Evolutionary conservation across 352 stramenopile species (phyloP).

Genomic region (Pythium periplocum): DNA sequence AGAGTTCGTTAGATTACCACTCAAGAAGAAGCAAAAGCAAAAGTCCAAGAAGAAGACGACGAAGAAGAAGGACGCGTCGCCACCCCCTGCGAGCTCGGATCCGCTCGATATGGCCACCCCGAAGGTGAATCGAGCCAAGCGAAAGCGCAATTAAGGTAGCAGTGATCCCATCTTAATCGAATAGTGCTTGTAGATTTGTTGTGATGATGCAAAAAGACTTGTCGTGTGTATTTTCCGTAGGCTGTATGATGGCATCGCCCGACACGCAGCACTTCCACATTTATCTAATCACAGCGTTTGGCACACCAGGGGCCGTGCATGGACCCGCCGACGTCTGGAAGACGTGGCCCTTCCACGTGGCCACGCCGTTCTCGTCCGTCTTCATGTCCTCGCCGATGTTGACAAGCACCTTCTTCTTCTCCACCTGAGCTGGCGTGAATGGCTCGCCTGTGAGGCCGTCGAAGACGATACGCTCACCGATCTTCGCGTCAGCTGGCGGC

Average conservation of each 20-base stretch:
- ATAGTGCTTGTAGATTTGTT: no score
- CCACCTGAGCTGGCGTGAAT: constrained; percentile 74
- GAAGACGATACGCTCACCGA: constrained; percentile 75
- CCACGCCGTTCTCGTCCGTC: constrained; percentile 68
- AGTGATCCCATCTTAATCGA: not conserved
- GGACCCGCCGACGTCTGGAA: constrained; percentile 70
- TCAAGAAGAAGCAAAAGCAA: constrained; percentile 41
- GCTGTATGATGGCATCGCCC: no score
- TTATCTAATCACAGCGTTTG: constrained; percentile 80
- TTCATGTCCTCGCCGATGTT: constrained; percentile 76
- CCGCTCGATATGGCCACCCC: constrained; percentile 16
- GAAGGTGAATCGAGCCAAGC: constrained; percentile 14
- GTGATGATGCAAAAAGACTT: no score
- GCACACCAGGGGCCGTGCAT: constrained; percentile 56
- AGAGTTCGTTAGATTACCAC: constrained; percentile 29
- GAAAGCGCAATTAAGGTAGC: constrained; percentile 18
- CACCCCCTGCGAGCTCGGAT: not conserved
- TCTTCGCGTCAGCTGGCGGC: constrained; percentile 60
- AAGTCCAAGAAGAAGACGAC: constrained; percentile 26
- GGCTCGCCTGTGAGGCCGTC: constrained; percentile 62
- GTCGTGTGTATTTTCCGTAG: no score
- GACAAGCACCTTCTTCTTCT: constrained; percentile 89
- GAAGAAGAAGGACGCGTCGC: constrained; percentile 12
- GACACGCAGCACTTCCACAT: not conserved
- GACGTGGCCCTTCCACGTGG: constrained; percentile 80